phyloP scores from a whole-genome alignment of 306 rosid genomes.

The cucumber (Cucumis sativus) region Cucumber_9930_V3 NC_026656.2:8063501-8064000 shows the following conservation, averaged over 20 bases:
- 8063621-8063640: neutral
- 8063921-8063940: constrained; percentile 95
- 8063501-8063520: neutral
- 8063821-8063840: neutral
- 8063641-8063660: neutral
- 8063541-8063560: neutral
- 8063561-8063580: neutral
- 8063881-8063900: constrained; percentile 94
- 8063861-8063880: constrained; percentile 77
- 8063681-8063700: neutral
- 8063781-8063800: neutral
- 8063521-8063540: neutral
- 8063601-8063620: neutral
- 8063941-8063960: neutral
- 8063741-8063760: neutral
- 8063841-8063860: neutral
- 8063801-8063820: neutral
- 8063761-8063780: neutral
- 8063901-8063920: constrained; percentile 95
- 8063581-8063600: neutral
- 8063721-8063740: neutral
- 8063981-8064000: neutral
- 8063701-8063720: neutral
- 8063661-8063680: neutral
- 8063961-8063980: neutral